Conservation (phyloP, 805 yeast species). For the Candida maltosa region DNA sequence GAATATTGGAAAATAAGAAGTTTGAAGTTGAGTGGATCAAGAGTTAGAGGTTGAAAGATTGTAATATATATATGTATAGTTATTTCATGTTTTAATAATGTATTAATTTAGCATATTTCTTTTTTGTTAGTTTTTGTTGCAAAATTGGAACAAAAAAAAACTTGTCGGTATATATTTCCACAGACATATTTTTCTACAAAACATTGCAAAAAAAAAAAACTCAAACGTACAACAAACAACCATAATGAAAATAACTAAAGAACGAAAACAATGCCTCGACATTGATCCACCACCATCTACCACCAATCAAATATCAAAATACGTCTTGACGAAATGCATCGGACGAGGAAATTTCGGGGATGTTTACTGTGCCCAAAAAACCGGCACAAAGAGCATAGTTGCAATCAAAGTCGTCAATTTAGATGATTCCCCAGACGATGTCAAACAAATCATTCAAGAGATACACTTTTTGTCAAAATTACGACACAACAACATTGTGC, state of each 20-base stretch:
- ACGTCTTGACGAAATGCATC: conserved; percentile 49
- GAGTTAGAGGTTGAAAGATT: too few species aligned
- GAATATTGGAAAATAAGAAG: conserved; percentile 47
- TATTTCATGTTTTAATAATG: not conserved
- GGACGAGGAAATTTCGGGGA: conserved; percentile 92
- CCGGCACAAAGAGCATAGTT: conserved; percentile 35
- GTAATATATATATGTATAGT: too few species aligned
- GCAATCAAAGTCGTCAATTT: conserved; percentile 87
- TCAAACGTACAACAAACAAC: too few species aligned
- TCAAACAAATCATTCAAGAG: conserved; percentile 70
- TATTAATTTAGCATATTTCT: not conserved
- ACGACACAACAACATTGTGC: conserved; percentile 64
- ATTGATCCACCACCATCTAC: not conserved
- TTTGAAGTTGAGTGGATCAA: conserved; percentile 12
- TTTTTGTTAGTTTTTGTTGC: conserved; percentile 5
- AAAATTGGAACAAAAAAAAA: conserved; percentile 1
- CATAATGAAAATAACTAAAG: too few species aligned
- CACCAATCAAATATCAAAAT: too few species aligned
- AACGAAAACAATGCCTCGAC: not conserved
- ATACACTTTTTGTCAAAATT: conserved; percentile 70
- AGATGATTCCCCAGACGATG: conserved; percentile 76
- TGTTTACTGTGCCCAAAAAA: conserved; percentile 58
- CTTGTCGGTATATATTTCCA: too few species aligned
- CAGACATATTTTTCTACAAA: too few species aligned
- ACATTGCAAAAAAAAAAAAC: too few species aligned